Evolutionary conservation across 2,329 filamentous ascomycete species (phyloP).

Genomic region (Aspergillus sergii): DNA sequence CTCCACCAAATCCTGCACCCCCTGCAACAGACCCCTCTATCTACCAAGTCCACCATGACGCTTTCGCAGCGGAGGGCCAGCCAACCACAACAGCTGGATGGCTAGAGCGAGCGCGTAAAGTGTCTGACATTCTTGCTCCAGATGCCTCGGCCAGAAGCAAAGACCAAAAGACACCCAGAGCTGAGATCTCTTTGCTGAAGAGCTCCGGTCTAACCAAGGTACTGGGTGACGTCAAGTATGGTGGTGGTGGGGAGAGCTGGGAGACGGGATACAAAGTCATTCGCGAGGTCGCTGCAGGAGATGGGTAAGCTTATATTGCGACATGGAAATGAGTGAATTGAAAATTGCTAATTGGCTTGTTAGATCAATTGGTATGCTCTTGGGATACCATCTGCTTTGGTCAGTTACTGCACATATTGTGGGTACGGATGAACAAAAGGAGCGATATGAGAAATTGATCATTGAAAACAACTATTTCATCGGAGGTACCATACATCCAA

Average conservation of each 20-base stretch:
- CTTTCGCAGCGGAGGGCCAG: not conserved
- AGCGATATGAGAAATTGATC: slow-evolving; percentile 59
- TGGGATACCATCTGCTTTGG: slow-evolving; percentile 68
- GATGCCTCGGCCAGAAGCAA: slow-evolving; percentile 16
- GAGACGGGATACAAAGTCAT: slow-evolving; percentile 61
- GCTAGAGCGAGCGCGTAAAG: slow-evolving; percentile 1
- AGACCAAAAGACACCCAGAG: slow-evolving; percentile 55
- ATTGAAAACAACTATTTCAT: slow-evolving; percentile 67
- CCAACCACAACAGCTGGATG: not conserved
- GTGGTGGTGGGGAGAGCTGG: slow-evolving; percentile 58
- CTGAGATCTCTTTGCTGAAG: slow-evolving; percentile 57
- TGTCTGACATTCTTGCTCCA: not conserved
- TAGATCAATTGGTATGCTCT: slow-evolving; percentile 64
- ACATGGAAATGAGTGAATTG: not conserved
- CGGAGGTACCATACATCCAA: slow-evolving; percentile 44
- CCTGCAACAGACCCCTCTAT: not conserved
- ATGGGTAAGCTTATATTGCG: slow-evolving; percentile 49
- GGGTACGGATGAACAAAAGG: slow-evolving; percentile 62
- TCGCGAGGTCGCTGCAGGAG: slow-evolving; percentile 64
- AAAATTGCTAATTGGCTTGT: not conserved
- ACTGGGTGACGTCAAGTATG: slow-evolving; percentile 53
- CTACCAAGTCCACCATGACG: not conserved
- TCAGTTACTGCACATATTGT: slow-evolving; percentile 63
- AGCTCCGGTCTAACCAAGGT: slow-evolving; percentile 54
- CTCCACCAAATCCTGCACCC: not conserved